phyloP scores from a whole-genome alignment of 2,329 filamentous ascomycete species.

The Neofusicoccum sp. region DNA sequence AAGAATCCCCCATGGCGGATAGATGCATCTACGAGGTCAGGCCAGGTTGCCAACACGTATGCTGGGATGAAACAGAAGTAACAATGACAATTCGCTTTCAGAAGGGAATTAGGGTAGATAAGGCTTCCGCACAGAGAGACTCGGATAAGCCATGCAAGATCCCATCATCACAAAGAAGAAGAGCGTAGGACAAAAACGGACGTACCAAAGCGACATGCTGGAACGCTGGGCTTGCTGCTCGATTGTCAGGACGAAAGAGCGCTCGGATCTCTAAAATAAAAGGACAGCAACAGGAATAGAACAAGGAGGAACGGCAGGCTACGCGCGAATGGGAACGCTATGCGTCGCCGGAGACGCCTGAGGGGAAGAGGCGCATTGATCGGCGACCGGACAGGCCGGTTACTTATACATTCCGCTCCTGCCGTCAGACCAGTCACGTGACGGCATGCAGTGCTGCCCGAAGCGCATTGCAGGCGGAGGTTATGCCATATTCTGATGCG shows the following conservation, averaged over 20 bases:
- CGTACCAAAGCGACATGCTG: not conserved
- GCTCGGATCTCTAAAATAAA: too few relatives aligned
- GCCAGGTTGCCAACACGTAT: too few relatives aligned
- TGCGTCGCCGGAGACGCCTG: not conserved
- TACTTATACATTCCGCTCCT: slow-evolving; percentile 12
- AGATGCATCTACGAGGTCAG: too few relatives aligned
- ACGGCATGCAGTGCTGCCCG: slow-evolving; percentile 6
- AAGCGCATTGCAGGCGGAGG: not conserved
- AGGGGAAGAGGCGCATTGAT: slow-evolving; percentile 3
- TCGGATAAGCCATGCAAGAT: slow-evolving; percentile 13
- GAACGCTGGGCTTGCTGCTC: too few relatives aligned
- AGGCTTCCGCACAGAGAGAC: slow-evolving; percentile 9
- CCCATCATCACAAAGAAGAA: not conserved
- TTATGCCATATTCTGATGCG: not conserved
- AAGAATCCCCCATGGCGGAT: too few relatives aligned
- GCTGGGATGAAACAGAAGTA: not conserved
- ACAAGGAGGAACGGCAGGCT: not conserved
- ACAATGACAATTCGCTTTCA: not conserved
- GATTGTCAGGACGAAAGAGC: too few relatives aligned
- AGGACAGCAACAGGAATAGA: too few relatives aligned
- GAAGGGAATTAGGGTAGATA: not conserved
- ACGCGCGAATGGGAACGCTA: slow-evolving; percentile 3
- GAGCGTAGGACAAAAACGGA: not conserved
- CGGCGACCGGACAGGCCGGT: slow-evolving; percentile 1
- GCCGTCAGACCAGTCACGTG: not conserved